These are phyloP conservation scores for Globisporangium radiosum DNA, from an alignment of 352 stramenopile genomes.

Conservation along the genomic window DNA sequence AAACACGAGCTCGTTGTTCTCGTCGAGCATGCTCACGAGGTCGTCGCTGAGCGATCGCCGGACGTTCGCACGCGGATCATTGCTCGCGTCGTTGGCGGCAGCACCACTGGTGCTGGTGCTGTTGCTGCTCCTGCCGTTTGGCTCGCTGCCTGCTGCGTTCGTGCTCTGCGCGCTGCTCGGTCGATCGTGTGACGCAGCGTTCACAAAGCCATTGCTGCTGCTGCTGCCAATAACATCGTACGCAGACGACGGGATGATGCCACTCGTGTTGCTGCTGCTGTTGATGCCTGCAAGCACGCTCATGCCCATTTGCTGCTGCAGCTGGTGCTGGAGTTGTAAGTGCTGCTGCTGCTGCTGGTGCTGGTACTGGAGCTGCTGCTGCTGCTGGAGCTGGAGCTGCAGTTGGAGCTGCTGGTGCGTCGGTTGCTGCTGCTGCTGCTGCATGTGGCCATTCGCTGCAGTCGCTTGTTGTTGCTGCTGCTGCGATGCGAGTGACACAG, in stretches of 20 bases:
- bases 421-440: constrained; percentile 16
- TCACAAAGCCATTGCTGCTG: neutral
- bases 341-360: constrained; percentile 4
- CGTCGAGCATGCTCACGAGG: constrained; percentile 70
- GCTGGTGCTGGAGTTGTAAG: constrained; percentile 11
- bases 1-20: constrained; percentile 32
- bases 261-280: neutral
- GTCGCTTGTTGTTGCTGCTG: neutral
- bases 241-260: constrained; percentile 12
- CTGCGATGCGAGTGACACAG: neutral
- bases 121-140: constrained; percentile 5
- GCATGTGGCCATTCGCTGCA: neutral
- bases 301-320: constrained; percentile 11
- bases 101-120: constrained; percentile 12
- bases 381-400: neutral
- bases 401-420: constrained; percentile 1
- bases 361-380: neutral
- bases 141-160: neutral
- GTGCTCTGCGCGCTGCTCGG: constrained; percentile 14
- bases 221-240: constrained; percentile 9
- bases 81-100: constrained; percentile 7
- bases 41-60: constrained; percentile 70
- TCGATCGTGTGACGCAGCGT: neutral
- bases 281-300: constrained; percentile 6
- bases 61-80: constrained; percentile 27